phyloP scores from a whole-genome alignment of 805 yeast genomes.

The Candida rishiriensis region DNA sequence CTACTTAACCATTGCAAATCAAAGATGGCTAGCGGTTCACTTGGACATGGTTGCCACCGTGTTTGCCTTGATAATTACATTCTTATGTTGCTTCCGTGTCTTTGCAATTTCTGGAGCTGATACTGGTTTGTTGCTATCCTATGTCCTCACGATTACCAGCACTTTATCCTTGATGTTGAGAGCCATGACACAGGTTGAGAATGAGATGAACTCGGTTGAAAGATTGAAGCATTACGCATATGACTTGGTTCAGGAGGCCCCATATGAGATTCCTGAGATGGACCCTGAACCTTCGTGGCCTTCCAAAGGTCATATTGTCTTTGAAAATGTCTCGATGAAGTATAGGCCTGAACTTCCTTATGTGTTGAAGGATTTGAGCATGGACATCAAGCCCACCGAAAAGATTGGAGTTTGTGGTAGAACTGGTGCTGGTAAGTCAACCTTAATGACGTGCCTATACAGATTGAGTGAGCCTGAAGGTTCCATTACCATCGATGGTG shows the following conservation, averaged over 20 bases:
- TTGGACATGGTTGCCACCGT: constrained; percentile 44
- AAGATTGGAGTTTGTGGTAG: constrained; percentile 84
- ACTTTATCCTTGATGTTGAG: constrained; percentile 48
- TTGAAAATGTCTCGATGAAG: constrained; percentile 45
- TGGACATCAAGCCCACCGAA: constrained; percentile 48
- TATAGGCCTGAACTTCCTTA: constrained; percentile 61
- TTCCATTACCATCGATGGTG: constrained; percentile 66
- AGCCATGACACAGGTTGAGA: constrained; percentile 66
- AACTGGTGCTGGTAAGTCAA: constrained; percentile 81
- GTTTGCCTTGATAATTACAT: constrained; percentile 44
- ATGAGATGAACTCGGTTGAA: constrained; percentile 80
- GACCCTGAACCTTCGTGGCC: constrained; percentile 50
- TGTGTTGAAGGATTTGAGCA: constrained; percentile 44
- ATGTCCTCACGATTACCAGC: constrained; percentile 56
- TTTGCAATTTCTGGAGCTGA: constrained; percentile 55
- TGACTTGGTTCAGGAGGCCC: constrained; percentile 61
- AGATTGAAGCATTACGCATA: constrained; percentile 62
- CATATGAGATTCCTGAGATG: constrained; percentile 41
- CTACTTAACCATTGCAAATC: constrained; percentile 49
- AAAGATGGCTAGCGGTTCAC: constrained; percentile 60
- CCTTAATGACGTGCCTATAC: constrained; percentile 59
- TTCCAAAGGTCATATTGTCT: constrained; percentile 39
- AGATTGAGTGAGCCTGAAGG: constrained; percentile 51
- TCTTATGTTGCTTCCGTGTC: constrained; percentile 56
- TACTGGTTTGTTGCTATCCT: constrained; percentile 58